phyloP scores from a whole-genome alignment of 1,139 yeast species.

The Debaryomycetaceae sp. region DNA sequence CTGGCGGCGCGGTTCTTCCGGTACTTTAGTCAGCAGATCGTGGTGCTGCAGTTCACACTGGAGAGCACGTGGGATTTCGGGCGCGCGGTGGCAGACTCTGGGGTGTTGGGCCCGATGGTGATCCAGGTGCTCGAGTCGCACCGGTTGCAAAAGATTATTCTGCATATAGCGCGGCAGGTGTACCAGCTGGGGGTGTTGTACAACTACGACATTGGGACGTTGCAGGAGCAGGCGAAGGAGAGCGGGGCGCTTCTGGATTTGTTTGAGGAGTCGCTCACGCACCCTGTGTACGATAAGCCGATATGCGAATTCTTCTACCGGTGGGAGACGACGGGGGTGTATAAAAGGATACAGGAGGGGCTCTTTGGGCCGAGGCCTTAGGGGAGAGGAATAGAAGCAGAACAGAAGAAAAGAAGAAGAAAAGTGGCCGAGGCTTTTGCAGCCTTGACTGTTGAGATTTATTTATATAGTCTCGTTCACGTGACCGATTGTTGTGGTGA shows the following conservation, averaged over 20 bases:
- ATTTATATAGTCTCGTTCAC: too few relatives aligned
- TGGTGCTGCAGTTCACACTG: constrained; percentile 15
- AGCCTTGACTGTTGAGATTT: too few relatives aligned
- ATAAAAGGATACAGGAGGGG: constrained; percentile 20
- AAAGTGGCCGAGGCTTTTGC: too few relatives aligned
- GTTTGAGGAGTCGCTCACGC: constrained; percentile 17
- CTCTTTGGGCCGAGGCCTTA: constrained; percentile 26
- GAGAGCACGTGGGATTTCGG: constrained; percentile 16
- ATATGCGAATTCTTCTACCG: constrained; percentile 22
- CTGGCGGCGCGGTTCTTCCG: constrained; percentile 23
- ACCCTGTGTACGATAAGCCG: constrained; percentile 22
- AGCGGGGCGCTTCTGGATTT: constrained; percentile 12
- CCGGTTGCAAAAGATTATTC: constrained; percentile 13
- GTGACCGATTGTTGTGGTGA: too few relatives aligned
- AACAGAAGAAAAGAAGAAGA: too few relatives aligned
- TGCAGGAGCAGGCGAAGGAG: constrained; percentile 16
- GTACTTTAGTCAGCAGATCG: constrained; percentile 20
- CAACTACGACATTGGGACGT: constrained; percentile 14
- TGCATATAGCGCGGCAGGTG: constrained; percentile 15
- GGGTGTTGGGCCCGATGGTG: constrained; percentile 18
- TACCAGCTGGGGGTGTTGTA: constrained; percentile 26
- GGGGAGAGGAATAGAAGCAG: too few relatives aligned
- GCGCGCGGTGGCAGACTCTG: constrained; percentile 23
- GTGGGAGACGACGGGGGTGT: constrained; percentile 24
- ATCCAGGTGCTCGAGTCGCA: constrained; percentile 15